These are phyloP conservation scores for Pseudogymnoascus sp. DNA, from an alignment of 2,329 filamentous ascomycete genomes.

Conservation along the genomic window DNA sequence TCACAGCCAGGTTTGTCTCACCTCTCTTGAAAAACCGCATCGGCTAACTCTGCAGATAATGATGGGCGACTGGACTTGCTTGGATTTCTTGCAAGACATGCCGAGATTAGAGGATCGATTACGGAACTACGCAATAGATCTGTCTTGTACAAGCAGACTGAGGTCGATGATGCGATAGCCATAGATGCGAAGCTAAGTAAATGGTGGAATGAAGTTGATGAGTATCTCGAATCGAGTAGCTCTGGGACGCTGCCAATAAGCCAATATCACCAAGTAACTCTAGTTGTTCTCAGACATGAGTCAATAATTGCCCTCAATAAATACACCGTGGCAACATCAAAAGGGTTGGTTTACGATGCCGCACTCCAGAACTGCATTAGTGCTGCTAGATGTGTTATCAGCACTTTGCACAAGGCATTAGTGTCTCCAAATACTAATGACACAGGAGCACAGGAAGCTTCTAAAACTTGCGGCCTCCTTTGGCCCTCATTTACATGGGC, in stretches of 20 bases:
- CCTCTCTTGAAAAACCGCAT: background rate
- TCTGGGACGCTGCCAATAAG: constrained; percentile 14
- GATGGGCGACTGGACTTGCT: constrained; percentile 21
- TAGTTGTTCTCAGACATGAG: constrained; percentile 35
- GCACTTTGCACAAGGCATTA: constrained; percentile 24
- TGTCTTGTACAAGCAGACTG: constrained; percentile 31
- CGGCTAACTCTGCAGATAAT: background rate
- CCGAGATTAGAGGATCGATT: constrained; percentile 37
- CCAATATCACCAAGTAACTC: constrained; percentile 29
- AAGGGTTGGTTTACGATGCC: constrained; percentile 31
- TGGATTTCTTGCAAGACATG: constrained; percentile 32
- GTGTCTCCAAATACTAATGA: background rate
- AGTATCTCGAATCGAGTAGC: constrained; percentile 31
- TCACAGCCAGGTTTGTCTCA: background rate
- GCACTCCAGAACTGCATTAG: constrained; percentile 38
- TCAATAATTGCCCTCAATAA: constrained; percentile 38
- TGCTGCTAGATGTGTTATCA: constrained; percentile 35
- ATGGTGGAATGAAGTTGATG: constrained; percentile 41
- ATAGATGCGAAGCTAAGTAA: constrained; percentile 35
- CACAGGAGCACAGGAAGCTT: constrained; percentile 1
- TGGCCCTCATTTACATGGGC: constrained; percentile 41
- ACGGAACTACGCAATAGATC: constrained; percentile 39
- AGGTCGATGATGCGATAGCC: constrained; percentile 29
- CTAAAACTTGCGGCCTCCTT: constrained; percentile 24
- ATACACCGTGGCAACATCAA: constrained; percentile 34